Evolutionary conservation across 257 asterid genomes (phyloP).

Genomic region (Ligustrum vulgare): DNA sequence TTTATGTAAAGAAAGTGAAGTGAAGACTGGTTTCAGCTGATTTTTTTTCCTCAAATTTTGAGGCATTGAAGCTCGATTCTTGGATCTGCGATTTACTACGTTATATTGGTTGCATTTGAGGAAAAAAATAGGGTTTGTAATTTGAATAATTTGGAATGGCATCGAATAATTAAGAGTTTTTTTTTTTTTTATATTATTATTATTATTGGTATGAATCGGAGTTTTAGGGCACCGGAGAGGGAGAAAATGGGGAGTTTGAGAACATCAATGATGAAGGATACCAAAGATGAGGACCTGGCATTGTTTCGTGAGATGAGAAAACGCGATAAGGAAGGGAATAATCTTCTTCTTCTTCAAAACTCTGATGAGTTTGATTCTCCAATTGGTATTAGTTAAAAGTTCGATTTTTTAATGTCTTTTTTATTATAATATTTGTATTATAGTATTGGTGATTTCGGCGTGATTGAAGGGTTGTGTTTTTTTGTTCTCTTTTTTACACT

Average conservation of each 20-base stretch:
- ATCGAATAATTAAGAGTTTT: constrained; percentile 32
- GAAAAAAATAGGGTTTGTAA: constrained; percentile 42
- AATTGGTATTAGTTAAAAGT: constrained; percentile 44
- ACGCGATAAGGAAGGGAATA: constrained; percentile 76
- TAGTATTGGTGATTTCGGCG: constrained; percentile 1
- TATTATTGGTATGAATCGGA: constrained; percentile 70
- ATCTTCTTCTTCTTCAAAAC: constrained; percentile 68
- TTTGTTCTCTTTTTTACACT: constrained; percentile 15
- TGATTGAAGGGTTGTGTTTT: constrained; percentile 22
- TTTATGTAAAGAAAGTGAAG: constrained; percentile 21
- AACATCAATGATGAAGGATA: constrained; percentile 51
- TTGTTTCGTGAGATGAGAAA: constrained; percentile 87
- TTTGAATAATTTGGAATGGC: constrained; percentile 22
- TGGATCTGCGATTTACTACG: constrained; percentile 45
- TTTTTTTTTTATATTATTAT: constrained; percentile 20
- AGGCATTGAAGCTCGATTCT: constrained; percentile 35
- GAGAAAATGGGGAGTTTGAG: constrained; percentile 65
- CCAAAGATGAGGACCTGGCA: constrained; percentile 80
- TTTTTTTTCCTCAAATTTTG: constrained; percentile 21
- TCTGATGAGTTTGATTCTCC: constrained; percentile 82
- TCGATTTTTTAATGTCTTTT: neutral
- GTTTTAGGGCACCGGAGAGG: constrained; percentile 79
- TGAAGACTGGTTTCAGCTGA: constrained; percentile 46
- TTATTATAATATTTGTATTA: constrained; percentile 5
- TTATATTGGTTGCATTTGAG: constrained; percentile 21